A percentile compares a stretch with the other conserved stretches of the same genome.
phyloP scores from a whole-genome alignment of 306 rosid species.

The Neltuma alba region DNA sequence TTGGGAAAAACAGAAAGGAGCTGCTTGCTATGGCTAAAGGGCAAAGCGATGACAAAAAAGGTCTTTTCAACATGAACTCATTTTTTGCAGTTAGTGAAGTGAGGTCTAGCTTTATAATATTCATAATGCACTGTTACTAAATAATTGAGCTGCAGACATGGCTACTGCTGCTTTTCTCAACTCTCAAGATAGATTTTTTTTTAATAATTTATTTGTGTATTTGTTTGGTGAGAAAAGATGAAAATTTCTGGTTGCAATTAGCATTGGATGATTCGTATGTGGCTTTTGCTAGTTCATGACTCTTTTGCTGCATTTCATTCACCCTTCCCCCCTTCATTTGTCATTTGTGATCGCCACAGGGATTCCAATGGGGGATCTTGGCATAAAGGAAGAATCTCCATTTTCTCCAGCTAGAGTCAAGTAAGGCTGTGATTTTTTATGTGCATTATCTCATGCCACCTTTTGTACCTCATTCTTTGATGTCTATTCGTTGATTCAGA shows the following conservation, averaged over 20 bases:
- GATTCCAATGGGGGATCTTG: slow-evolving; percentile 72
- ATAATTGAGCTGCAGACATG: slow-evolving; percentile 5
- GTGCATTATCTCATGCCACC: slow-evolving; percentile 23
- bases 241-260: slow-evolving; percentile 27
- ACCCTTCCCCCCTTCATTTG: background rate
- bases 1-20: slow-evolving; percentile 92
- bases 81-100: slow-evolving; percentile 22
- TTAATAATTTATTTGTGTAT: slow-evolving; percentile 20
- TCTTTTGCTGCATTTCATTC: slow-evolving; percentile 20
- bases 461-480: slow-evolving; percentile 32
- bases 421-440: slow-evolving; percentile 52
- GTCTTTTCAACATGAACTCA: slow-evolving; percentile 39
- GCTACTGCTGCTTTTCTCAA: slow-evolving; percentile 5
- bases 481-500: slow-evolving; percentile 51
- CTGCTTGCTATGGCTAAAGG: slow-evolving; percentile 99
- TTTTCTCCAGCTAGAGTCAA: slow-evolving; percentile 84
- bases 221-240: background rate
- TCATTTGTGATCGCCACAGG: slow-evolving; percentile 51
- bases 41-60: slow-evolving; percentile 91
- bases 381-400: slow-evolving; percentile 77
- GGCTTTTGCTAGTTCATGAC: slow-evolving; percentile 30
- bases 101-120: slow-evolving; percentile 4
- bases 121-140: background rate
- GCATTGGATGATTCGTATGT: slow-evolving; percentile 2
- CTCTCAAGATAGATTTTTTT: slow-evolving; percentile 12